Evolutionary conservation across 805 yeast genomes (phyloP).

Genomic region (Candida manassasensis): DNA sequence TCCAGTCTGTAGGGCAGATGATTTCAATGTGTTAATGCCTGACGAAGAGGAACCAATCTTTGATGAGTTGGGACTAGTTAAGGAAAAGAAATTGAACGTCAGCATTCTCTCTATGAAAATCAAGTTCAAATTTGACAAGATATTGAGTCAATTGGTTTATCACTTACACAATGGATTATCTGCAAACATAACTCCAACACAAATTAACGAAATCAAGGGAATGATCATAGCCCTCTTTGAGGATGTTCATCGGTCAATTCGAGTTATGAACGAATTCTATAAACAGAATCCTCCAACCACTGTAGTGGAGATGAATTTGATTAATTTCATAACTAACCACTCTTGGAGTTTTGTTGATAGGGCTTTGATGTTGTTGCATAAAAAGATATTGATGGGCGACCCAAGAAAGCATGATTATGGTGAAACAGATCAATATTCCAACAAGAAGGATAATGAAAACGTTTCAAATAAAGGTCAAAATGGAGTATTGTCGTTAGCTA

Average conservation of each 20-base stretch:
- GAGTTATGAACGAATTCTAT: constrained; percentile 30
- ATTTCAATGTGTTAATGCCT: constrained; percentile 55
- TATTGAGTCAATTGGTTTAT: constrained; percentile 50
- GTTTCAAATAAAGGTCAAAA: constrained; percentile 10
- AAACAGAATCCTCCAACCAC: constrained; percentile 33
- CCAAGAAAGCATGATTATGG: constrained; percentile 3
- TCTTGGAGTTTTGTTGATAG: constrained; percentile 53
- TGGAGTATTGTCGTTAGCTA: constrained; percentile 29
- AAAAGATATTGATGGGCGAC: constrained; percentile 36
- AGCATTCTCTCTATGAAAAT: constrained; percentile 48
- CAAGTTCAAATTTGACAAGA: constrained; percentile 47
- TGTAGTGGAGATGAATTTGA: constrained; percentile 40
- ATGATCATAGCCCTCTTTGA: constrained; percentile 49
- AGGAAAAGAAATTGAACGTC: constrained; percentile 36
- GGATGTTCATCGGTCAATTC: constrained; percentile 46
- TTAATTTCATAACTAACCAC: constrained; percentile 45
- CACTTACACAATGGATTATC: constrained; percentile 47
- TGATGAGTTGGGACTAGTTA: constrained; percentile 22
- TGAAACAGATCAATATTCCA: constrained; percentile 5
- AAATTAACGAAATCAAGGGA: constrained; percentile 40
- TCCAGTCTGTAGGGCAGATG: constrained; percentile 49
- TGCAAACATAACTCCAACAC: constrained; percentile 36
- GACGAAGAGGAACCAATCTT: constrained; percentile 39
- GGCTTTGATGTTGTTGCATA: constrained; percentile 42
- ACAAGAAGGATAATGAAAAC: constrained; percentile 7